These are phyloP conservation scores for Pyrus bretschneideri DNA, from an alignment of 306 rosid genomes.

Conservation along the genomic window DNA sequence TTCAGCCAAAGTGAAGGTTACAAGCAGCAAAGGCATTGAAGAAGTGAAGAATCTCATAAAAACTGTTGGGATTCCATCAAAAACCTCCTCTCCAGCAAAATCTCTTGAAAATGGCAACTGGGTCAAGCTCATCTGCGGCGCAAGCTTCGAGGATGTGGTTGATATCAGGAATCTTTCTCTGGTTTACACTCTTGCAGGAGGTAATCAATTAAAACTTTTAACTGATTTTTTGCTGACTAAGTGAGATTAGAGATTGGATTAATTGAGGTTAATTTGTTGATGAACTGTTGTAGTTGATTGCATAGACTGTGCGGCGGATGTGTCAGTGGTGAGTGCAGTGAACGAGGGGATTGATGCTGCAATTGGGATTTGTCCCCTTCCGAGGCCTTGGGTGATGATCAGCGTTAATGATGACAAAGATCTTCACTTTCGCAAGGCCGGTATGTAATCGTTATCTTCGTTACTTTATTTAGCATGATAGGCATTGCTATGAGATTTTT, in stretches of 20 bases:
- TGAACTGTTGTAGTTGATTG: constrained; percentile 69
- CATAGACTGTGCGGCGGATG: constrained; percentile 97
- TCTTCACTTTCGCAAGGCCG: constrained; percentile 94
- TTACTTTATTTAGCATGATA: background rate
- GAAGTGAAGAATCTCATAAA: constrained; percentile 31
- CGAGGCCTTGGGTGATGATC: constrained; percentile 88
- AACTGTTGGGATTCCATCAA: constrained; percentile 31
- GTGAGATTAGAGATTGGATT: background rate
- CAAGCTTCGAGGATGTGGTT: constrained; percentile 92
- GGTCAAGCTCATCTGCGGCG: constrained; percentile 68
- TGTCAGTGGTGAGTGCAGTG: constrained; percentile 74
- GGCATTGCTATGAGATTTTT: background rate
- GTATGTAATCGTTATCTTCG: constrained; percentile 21
- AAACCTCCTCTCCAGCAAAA: constrained; percentile 40
- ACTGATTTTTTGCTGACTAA: background rate
- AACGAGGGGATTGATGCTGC: constrained; percentile 89
- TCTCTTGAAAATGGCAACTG: constrained; percentile 49
- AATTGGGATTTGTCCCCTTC: constrained; percentile 31
- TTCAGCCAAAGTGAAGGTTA: constrained; percentile 10
- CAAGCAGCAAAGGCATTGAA: constrained; percentile 22
- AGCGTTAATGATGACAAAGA: constrained; percentile 86
- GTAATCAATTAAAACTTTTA: constrained; percentile 16
- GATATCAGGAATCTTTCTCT: constrained; percentile 82
- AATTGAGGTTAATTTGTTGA: background rate
- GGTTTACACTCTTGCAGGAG: constrained; percentile 96